Evolutionary conservation across 106 monocot genomes (phyloP).

Genomic region (Phalaenopsis aphrodite): DNA sequence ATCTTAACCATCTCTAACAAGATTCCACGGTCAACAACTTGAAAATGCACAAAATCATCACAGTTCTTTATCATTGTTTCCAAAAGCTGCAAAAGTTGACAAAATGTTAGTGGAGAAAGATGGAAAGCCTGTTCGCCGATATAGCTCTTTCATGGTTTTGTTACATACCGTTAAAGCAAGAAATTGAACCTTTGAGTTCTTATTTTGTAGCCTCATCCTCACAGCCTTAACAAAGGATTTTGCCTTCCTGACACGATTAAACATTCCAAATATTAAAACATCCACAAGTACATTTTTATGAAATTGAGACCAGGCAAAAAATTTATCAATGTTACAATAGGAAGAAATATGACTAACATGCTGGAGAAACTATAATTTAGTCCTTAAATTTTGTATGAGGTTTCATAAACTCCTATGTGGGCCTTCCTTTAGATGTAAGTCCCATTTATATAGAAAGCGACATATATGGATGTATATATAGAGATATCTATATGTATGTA

Average conservation of each 20-base stretch:
- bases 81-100: slow-evolving; percentile 39
- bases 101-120: neutral
- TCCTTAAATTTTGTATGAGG: neutral
- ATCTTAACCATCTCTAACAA: slow-evolving; percentile 69
- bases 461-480: no score
- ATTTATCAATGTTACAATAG: slow-evolving; percentile 8
- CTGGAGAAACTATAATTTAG: neutral
- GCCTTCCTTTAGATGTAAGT: no score
- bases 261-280: neutral
- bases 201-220: slow-evolving; percentile 49
- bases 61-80: slow-evolving; percentile 87
- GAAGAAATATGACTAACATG: neutral
- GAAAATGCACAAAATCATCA: slow-evolving; percentile 67
- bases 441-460: no score
- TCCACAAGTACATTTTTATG: neutral
- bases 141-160: neutral
- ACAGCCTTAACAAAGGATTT: slow-evolving; percentile 58
- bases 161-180: slow-evolving; percentile 54
- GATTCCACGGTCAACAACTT: slow-evolving; percentile 66
- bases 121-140: neutral
- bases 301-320: neutral
- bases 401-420: no score
- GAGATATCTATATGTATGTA: no score
- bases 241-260: slow-evolving; percentile 48
- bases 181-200: slow-evolving; percentile 47